Evolutionary conservation across 176 grass and related monocot species (phyloP).

Genomic region (Musa schizocarpa): DNA sequence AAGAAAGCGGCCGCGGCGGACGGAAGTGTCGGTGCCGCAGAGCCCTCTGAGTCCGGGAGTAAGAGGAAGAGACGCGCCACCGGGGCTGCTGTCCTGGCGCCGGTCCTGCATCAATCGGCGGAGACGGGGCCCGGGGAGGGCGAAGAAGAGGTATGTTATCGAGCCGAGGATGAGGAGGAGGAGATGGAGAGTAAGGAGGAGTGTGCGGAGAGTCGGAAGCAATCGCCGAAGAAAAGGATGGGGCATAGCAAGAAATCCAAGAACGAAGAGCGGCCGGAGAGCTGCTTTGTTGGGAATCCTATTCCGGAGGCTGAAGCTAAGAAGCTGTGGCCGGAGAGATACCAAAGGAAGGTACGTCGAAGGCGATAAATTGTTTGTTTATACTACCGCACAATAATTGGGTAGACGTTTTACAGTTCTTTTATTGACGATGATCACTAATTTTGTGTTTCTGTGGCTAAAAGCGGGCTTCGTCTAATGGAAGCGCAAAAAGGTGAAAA

Average conservation of each 20-base stretch:
- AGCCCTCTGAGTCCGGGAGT: not conserved
- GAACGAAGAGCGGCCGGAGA: not conserved
- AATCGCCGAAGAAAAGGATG: slow-evolving; percentile 25
- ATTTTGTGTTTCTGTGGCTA: slow-evolving; percentile 14
- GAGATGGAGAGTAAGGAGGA: slow-evolving; percentile 10
- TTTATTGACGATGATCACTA: not conserved
- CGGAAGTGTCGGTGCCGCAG: too few species aligned
- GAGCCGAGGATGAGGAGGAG: slow-evolving; percentile 24
- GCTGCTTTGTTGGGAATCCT: slow-evolving; percentile 30
- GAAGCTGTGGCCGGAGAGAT: slow-evolving; percentile 51
- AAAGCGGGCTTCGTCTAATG: not conserved
- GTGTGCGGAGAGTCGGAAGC: not conserved
- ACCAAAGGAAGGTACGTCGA: slow-evolving; percentile 23
- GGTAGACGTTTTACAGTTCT: not conserved
- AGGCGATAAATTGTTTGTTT: not conserved
- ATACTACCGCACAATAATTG: not conserved
- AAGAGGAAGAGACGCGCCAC: not conserved
- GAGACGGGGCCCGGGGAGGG: not conserved
- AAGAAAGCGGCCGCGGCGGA: not conserved
- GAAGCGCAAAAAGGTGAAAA: slow-evolving; percentile 2
- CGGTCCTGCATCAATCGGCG: not conserved
- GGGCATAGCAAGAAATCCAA: slow-evolving; percentile 18
- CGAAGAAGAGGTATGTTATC: slow-evolving; percentile 20
- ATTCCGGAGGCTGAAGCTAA: slow-evolving; percentile 35
- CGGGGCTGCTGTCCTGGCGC: not conserved